A percentile compares a stretch with the other conserved stretches of the same genome.
phyloP scores from a whole-genome alignment of 2,329 filamentous ascomycete genomes.

The Aschersonia sp. region DNA sequence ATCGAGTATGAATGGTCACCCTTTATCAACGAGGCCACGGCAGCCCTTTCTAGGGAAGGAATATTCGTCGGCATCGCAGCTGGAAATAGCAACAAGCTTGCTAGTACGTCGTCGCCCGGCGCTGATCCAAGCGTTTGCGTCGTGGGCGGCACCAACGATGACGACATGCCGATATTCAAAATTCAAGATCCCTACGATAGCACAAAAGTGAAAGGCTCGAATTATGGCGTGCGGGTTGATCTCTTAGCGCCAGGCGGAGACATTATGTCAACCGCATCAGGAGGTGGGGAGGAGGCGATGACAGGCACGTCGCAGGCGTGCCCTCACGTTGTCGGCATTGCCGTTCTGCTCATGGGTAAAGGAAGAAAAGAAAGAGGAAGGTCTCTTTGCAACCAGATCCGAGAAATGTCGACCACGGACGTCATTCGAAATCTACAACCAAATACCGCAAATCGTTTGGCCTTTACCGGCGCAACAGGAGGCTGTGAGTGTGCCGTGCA shows the following conservation, averaged over 20 bases:
- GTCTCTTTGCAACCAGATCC: not conserved
- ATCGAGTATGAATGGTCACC: constrained; percentile 22
- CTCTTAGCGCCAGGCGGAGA: not conserved
- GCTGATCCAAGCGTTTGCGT: not conserved
- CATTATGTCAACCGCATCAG: not conserved
- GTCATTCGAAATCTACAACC: not conserved
- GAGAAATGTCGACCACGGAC: not conserved
- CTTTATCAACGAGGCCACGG: not conserved
- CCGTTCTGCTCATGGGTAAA: not conserved
- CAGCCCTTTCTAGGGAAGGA: not conserved
- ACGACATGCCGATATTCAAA: not conserved
- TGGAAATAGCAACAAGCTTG: not conserved
- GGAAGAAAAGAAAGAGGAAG: not conserved
- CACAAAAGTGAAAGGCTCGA: not conserved
- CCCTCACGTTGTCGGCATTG: not conserved
- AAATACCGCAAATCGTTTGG: not conserved
- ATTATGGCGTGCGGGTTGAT: not conserved
- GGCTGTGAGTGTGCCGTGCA: not conserved
- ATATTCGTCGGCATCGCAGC: not conserved
- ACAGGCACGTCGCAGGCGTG: not conserved
- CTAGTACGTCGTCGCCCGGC: not conserved
- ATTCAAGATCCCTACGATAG: not conserved
- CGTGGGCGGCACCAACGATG: not conserved
- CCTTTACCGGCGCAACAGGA: not conserved
- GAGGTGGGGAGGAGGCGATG: not conserved